Percentiles rank a stretch among this genome's conserved stretches.
These are phyloP conservation scores for Jacaranda mimosifolia DNA, from an alignment of 257 asterid species.

Conservation along the genomic window DNA sequence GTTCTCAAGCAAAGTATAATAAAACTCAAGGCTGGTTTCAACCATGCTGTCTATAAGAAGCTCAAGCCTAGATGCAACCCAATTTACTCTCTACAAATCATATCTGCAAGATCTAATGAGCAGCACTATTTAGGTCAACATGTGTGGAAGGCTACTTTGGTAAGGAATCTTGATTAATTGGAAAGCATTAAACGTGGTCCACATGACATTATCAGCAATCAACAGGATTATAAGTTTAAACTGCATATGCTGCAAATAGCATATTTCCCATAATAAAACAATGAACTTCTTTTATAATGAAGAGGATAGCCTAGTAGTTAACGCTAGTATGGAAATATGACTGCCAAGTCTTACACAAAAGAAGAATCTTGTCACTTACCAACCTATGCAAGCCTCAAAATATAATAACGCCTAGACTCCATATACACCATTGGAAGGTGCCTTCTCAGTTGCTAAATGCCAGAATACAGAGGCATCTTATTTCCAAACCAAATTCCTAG, in stretches of 20 bases:
- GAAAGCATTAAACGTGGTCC: background rate
- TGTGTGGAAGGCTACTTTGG: background rate
- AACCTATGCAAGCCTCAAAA: constrained; percentile 6
- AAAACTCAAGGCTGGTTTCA: background rate
- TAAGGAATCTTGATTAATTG: background rate
- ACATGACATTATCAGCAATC: constrained; percentile 10
- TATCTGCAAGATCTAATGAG: background rate
- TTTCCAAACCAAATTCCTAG: background rate
- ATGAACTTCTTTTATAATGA: background rate
- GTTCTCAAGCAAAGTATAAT: background rate
- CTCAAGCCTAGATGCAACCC: background rate
- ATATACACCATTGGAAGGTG: constrained; percentile 25
- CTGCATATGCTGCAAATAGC: constrained; percentile 1
- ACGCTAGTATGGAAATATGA: constrained; percentile 10
- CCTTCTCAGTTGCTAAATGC: constrained; percentile 14
- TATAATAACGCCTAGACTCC: background rate
- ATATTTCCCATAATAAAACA: background rate
- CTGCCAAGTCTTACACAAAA: background rate
- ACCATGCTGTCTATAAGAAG: background rate
- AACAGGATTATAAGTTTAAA: background rate
- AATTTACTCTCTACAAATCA: background rate
- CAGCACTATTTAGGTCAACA: background rate
- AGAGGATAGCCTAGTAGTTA: background rate
- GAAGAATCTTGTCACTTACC: constrained; percentile 11
- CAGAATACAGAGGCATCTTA: constrained; percentile 5